Conservation (phyloP, 805 yeast species). For the Candida saitoana region DNA sequence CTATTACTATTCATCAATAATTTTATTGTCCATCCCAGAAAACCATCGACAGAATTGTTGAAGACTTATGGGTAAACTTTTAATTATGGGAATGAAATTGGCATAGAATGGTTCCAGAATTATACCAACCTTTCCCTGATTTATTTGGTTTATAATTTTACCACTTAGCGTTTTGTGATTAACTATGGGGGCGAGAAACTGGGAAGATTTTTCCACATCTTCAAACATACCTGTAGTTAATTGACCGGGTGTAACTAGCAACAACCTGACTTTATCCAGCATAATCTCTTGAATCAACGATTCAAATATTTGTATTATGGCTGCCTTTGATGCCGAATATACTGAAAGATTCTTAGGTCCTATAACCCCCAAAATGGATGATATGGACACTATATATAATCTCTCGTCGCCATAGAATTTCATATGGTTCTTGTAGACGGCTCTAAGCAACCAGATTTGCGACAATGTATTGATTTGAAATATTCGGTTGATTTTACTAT, state of each 20-base stretch:
- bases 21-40: slow-evolving; percentile 36
- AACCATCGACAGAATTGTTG: slow-evolving; percentile 33
- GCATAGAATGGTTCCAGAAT: slow-evolving; percentile 47
- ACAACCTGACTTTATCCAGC: slow-evolving; percentile 23
- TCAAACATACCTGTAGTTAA: slow-evolving; percentile 45
- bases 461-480: slow-evolving; percentile 32
- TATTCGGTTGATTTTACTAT: slow-evolving; percentile 17
- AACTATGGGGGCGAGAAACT: slow-evolving; percentile 48
- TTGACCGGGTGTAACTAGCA: slow-evolving; percentile 50
- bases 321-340: slow-evolving; percentile 50
- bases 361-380: slow-evolving; percentile 46
- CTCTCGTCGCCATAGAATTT: slow-evolving; percentile 1
- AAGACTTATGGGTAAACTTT: slow-evolving; percentile 37
- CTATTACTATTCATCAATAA: slow-evolving; percentile 10
- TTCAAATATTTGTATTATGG: slow-evolving; percentile 42
- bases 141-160: slow-evolving; percentile 27
- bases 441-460: slow-evolving; percentile 22
- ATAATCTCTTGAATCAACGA: slow-evolving; percentile 38
- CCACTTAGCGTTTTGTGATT: slow-evolving; percentile 34
- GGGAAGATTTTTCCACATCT: slow-evolving; percentile 38
- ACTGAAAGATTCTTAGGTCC: slow-evolving; percentile 47
- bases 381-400: slow-evolving; percentile 38
- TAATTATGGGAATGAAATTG: slow-evolving; percentile 39
- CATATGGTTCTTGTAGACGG: slow-evolving; percentile 19
- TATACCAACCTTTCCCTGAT: slow-evolving; percentile 38